These are phyloP conservation scores for Medicago lupulina DNA, from an alignment of 306 rosid genomes.

Conservation along the genomic window DNA sequence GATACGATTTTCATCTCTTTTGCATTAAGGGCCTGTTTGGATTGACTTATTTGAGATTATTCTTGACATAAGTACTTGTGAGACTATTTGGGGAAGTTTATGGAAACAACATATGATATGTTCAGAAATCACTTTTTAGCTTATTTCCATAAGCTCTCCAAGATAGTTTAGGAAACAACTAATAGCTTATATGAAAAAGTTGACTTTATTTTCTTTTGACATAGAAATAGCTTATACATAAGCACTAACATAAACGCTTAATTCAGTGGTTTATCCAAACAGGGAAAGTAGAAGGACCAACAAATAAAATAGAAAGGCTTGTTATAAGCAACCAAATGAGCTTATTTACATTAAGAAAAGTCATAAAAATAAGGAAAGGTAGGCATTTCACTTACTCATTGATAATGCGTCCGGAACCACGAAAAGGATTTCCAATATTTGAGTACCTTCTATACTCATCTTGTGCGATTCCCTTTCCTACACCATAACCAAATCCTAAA, in stretches of 20 bases:
- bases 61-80: background rate
- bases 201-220: background rate
- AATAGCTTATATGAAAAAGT: too few species aligned
- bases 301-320: background rate
- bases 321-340: slow-evolving; percentile 14
- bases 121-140: background rate
- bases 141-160: too few species aligned
- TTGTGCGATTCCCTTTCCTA: slow-evolving; percentile 84
- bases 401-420: slow-evolving; percentile 45
- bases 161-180: too few species aligned
- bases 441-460: slow-evolving; percentile 71
- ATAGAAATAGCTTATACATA: background rate
- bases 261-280: background rate
- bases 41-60: background rate
- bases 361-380: slow-evolving; percentile 11
- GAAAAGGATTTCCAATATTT: slow-evolving; percentile 66
- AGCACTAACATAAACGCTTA: background rate
- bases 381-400: slow-evolving; percentile 63
- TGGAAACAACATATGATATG: background rate
- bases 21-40: background rate
- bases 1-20: slow-evolving; percentile 26
- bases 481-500: slow-evolving; percentile 88
- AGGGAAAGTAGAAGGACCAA: background rate
- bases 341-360: background rate
- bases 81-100: too few species aligned